Conservation (phyloP, 1,284 basidiomycete species). For the Volvariella volvacea region DNA sequence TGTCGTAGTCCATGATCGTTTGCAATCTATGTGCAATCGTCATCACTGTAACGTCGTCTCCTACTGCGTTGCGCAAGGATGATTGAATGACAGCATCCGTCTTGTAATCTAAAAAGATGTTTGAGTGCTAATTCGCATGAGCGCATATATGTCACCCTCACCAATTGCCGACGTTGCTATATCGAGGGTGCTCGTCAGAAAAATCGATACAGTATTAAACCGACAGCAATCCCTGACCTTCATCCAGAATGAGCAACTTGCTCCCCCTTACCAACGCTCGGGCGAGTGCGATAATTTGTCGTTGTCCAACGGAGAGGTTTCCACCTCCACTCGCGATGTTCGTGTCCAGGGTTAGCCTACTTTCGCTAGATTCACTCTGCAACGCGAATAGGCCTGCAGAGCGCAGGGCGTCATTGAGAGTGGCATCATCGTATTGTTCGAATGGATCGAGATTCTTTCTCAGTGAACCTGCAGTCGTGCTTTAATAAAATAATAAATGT, state of each 20-base stretch:
- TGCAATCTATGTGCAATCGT: conserved; percentile 79
- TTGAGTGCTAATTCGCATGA: conserved; percentile 11
- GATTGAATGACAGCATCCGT: conserved; percentile 45
- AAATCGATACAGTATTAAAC: not conserved
- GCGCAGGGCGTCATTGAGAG: conserved; percentile 46
- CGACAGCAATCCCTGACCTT: no score
- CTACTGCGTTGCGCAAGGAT: conserved; percentile 45
- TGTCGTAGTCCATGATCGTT: conserved; percentile 76
- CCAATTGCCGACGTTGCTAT: conserved; percentile 19
- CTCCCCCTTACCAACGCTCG: conserved; percentile 44
- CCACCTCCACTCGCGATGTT: conserved; percentile 49
- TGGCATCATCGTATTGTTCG: conserved; percentile 61
- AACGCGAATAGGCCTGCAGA: conserved; percentile 49
- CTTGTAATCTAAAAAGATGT: conserved; percentile 30
- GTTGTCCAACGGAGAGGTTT: conserved; percentile 69
- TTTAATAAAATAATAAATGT: conserved; percentile 9
- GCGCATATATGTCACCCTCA: no score
- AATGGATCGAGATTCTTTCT: conserved; percentile 56
- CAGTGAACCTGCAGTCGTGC: conserved; percentile 37
- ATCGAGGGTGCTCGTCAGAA: conserved; percentile 8
- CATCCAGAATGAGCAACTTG: conserved; percentile 47
- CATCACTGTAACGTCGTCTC: conserved; percentile 57
- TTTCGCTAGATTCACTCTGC: conserved; percentile 41
- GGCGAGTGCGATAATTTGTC: conserved; percentile 58
- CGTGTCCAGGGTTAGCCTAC: conserved; percentile 42